Evolutionary conservation across 2,329 filamentous ascomycete species (phyloP), one percentile per base, ranked within the genome.

Genomic region (Penicillium sp.): DNA sequence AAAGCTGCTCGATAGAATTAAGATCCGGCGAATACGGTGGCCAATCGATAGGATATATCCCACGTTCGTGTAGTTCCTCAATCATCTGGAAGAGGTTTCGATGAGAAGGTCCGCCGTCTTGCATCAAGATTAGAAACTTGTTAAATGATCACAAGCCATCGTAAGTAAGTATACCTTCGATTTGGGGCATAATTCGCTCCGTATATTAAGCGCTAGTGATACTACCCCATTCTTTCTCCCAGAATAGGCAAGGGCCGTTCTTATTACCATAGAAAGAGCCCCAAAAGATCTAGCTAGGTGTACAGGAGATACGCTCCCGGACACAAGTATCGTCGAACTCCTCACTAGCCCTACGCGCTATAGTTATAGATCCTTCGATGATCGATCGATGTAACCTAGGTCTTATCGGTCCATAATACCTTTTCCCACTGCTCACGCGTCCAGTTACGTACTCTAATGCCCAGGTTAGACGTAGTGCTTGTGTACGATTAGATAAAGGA

Each of bases 1-100:
- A 60, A 16, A 58, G 50, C 50, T 47, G 36, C 44, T 60, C 55
- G 18, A 60, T 60, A 33, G 49, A 39, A 49, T 60, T 60, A 24
- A 58, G 37, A 60, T 60, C 46, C 47, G 54, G 59, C 1, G 59
- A 60, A 50, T 43, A 60, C 2, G 59, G 49, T 16, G 55, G 51
- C 59, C 18, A 16, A 10, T 40, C 37, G n/a, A 40, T 40, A 5
- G 37, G 37, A 10, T 6, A 40, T 14, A 9, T 40, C 27, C 14
- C 37, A 40, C 37, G 13, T 13, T 40, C n/a, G 11, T 40, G 37
- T 40, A 40, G 37, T 18, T 40, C 37, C 37, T 40, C 37, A 14
- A 40, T 40, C 11, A 7, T 40, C 1, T n/a, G n/a, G n/a, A 40
- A 6, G n/a, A 40, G 37, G 11, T 40, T 40, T 40, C 37, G 37